Base-by-base conservation (phyloP, 1,284 basidiomycete genomes). In the Ganoderma meredithae region DNA sequence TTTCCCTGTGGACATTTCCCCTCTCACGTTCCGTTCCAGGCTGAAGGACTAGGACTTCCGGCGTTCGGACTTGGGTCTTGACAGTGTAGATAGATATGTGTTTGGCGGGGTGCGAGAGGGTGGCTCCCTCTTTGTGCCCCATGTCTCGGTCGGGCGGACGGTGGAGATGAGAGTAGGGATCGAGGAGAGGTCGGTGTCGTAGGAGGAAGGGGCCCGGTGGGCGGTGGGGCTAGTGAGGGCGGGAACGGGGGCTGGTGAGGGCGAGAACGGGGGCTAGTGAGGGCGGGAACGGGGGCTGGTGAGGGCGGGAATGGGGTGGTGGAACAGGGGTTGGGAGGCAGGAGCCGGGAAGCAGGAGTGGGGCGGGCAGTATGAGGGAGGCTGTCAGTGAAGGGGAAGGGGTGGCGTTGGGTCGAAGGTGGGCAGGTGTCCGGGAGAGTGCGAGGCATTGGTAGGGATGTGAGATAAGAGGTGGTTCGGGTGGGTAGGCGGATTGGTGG, bases 71-170 rank as follows among this genome's bases (percentile, higher is more conserved):
- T 22, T 31, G 25, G 22, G 1, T 31, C 27, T 13, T 53, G 6
- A 31, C 31, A 19, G 22, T 31, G 12, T 53, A 15, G 13, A 27
- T 25, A 27, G 49, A 39, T 53, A 7, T 17, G 27, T 33, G 52
- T 39, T 39, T n/a, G 19, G 9, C 31, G 55, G 33, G 55, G 55
- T 58, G 31, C 55, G 55, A 58, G 55, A 19, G 55, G 55, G 31
- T 39, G 55, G 55, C 55, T 58, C 55, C 36, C 55, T 58, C 55
- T 19, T 19, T 22, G 55, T 22, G 31, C 33, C 17, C 19, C 17
- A 17, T 58, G 55, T 58, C 0, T 10, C 27, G 31, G 33, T 33
- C 33, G 33, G n/a, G 55, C 9, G 33, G 55, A 39, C 1, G 33
- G 25, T 7, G 27, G 55, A 43, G 41, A 10, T 41, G 36, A 39